Evolutionary conservation across 2,329 filamentous ascomycete species (phyloP).

Genomic region (Pseudocercospora vitis): DNA sequence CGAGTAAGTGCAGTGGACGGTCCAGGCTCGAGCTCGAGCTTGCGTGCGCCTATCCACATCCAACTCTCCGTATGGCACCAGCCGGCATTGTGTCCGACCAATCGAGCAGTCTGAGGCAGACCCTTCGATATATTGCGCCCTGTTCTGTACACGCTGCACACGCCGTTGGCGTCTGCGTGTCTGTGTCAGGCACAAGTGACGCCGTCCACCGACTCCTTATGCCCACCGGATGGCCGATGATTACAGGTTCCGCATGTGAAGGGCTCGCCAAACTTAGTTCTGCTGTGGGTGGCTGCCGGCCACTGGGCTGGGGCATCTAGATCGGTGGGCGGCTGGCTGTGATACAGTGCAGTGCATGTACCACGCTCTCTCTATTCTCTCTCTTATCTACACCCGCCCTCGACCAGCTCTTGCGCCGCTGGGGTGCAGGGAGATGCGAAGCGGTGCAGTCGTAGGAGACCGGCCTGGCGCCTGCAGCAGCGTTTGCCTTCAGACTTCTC

Average conservation of each 20-base stretch:
- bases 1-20: slow-evolving; percentile 1
- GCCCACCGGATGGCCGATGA: background rate
- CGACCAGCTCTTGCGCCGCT: too few relatives aligned
- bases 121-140: background rate
- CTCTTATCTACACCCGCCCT: too few relatives aligned
- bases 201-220: background rate
- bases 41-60: slow-evolving; percentile 2
- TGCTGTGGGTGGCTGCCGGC: too few relatives aligned
- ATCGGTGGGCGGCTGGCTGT: too few relatives aligned
- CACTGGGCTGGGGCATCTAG: too few relatives aligned
- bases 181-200: background rate
- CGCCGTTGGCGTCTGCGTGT: slow-evolving; percentile 5
- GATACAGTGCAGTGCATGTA: too few relatives aligned
- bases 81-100: background rate
- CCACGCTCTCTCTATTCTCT: too few relatives aligned
- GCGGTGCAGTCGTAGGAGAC: background rate
- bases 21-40: background rate
- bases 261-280: slow-evolving; percentile 3
- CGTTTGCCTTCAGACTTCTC: background rate
- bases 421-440: too few relatives aligned
- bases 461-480: background rate
- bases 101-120: background rate
- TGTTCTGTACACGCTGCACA: slow-evolving; percentile 1
- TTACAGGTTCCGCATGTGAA: background rate
- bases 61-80: background rate